These are phyloP conservation scores for Aspergillus incahuasiensis DNA, from an alignment of 495 filamentous ascomycete genomes.

Conservation along the genomic window DNA sequence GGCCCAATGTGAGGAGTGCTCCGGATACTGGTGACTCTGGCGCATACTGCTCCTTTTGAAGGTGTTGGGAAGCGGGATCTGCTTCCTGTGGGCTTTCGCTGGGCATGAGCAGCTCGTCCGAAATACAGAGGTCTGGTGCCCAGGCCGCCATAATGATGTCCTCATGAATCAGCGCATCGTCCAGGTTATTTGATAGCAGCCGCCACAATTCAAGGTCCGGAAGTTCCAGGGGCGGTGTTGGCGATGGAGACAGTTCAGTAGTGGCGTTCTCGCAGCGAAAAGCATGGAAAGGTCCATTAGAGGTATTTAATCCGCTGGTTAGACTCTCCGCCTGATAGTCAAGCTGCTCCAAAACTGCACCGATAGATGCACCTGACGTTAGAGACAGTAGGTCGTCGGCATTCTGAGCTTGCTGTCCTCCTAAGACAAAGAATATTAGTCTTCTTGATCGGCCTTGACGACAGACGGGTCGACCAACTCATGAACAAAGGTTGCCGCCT, in stretches of 20 bases:
- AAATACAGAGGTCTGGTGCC: neutral
- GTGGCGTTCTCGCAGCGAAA: neutral
- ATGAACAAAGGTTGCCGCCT: constrained; percentile 1
- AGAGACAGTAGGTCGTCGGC: neutral
- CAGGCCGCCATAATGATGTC: neutral
- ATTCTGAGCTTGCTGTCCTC: neutral
- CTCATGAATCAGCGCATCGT: neutral
- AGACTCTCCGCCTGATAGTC: neutral
- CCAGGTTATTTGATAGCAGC: neutral
- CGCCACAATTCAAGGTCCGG: neutral
- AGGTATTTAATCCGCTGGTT: neutral
- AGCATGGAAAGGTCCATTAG: constrained; percentile 4
- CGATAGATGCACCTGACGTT: neutral
- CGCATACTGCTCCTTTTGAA: neutral
- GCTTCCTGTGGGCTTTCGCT: neutral
- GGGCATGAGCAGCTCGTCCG: neutral
- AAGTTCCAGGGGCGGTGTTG: neutral
- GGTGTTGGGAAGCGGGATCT: neutral
- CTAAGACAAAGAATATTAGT: neutral
- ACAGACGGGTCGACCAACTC: neutral
- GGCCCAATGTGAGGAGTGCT: neutral
- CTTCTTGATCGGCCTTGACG: neutral
- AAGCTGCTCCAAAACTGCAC: constrained; percentile 2
- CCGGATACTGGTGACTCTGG: neutral
- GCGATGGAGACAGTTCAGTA: neutral